These are phyloP conservation scores for Rhizoctonia solani DNA, from an alignment of 1,284 basidiomycete genomes.

Conservation along the genomic window DNA sequence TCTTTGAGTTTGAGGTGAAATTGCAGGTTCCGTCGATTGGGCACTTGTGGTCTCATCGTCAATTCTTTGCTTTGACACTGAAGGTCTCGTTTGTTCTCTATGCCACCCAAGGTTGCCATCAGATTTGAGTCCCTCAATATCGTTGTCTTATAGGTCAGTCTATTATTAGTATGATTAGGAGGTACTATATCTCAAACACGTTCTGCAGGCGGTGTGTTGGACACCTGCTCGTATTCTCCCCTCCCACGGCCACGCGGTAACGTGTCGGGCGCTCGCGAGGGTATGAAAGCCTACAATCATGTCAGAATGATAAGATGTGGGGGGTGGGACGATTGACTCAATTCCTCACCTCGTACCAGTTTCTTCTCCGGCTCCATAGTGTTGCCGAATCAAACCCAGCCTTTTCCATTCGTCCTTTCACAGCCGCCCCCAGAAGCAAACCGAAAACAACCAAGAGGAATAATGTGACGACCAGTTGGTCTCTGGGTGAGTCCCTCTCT, in stretches of 20 bases:
- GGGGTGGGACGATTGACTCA: not conserved
- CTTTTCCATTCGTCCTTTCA: conserved; percentile 78
- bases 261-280: conserved; percentile 20
- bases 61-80: too few relatives aligned
- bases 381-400: conserved; percentile 52
- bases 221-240: conserved; percentile 26
- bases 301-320: too few relatives aligned
- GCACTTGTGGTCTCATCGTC: too few relatives aligned
- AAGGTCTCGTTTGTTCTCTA: too few relatives aligned
- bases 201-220: not conserved
- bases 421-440: conserved; percentile 78
- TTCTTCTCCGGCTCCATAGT: conserved; percentile 28
- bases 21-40: too few relatives aligned
- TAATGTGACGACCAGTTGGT: conserved; percentile 86
- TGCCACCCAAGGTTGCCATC: too few relatives aligned
- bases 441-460: conserved; percentile 86
- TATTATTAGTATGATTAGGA: too few relatives aligned
- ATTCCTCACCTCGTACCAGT: conserved; percentile 31
- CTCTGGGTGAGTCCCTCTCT: conserved; percentile 87
- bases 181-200: conserved; percentile 1
- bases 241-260: conserved; percentile 21
- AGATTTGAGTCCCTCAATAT: too few relatives aligned
- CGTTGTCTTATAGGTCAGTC: too few relatives aligned
- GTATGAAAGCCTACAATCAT: conserved; percentile 9
- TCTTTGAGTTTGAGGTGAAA: too few relatives aligned